Percentiles rank a stretch among this genome's conserved stretches.
Conservation (phyloP, 2,329 filamentous ascomycete genomes). For the Cladosporium sp. region DNA sequence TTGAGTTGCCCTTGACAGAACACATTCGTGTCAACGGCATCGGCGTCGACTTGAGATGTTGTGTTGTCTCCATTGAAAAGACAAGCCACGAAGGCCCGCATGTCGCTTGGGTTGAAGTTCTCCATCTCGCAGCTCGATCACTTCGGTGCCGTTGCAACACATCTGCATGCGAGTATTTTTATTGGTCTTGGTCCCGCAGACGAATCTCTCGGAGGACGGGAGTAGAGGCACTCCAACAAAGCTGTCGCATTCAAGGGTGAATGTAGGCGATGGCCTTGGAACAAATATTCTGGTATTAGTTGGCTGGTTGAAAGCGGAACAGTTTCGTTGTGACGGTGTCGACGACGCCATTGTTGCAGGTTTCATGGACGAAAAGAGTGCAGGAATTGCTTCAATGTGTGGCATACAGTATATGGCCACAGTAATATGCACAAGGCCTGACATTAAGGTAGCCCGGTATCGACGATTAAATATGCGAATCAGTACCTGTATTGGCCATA, state of each 20-base stretch:
- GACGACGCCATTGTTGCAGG: background rate
- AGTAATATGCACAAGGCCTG: background rate
- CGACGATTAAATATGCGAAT: background rate
- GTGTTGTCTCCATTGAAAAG: background rate
- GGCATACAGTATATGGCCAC: background rate
- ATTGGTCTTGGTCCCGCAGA: background rate
- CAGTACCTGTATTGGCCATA: background rate
- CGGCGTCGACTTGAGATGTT: background rate
- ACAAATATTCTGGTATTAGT: background rate
- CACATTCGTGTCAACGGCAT: background rate
- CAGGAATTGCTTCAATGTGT: background rate
- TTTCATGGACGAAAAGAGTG: background rate
- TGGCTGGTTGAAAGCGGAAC: background rate
- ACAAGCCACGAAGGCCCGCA: background rate
- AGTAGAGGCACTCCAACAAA: background rate
- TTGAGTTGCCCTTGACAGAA: constrained; percentile 3
- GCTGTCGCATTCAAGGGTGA: background rate
- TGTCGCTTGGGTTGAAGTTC: background rate
- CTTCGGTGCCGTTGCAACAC: background rate
- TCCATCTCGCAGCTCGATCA: background rate
- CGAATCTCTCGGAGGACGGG: background rate
- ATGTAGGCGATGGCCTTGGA: background rate
- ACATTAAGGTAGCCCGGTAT: background rate
- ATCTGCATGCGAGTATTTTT: background rate
- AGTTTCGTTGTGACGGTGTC: background rate